Conservation (phyloP, 139 green algal genomes). For the Desmodesmus armatus region DNA sequence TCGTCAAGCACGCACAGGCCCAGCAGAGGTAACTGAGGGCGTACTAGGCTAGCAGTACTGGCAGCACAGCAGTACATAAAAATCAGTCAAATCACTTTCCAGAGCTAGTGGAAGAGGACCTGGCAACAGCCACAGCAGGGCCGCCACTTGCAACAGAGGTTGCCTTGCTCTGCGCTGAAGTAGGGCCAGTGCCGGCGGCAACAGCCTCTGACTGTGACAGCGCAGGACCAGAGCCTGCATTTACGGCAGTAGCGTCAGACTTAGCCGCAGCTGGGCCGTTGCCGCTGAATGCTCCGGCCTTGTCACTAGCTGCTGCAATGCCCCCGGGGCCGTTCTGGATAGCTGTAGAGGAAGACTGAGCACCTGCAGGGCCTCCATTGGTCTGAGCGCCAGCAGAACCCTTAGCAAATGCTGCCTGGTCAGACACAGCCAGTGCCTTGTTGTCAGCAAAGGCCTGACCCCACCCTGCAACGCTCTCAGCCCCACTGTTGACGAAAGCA, state of each 20-base stretch:
- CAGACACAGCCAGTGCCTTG: not conserved
- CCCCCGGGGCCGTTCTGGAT: not conserved
- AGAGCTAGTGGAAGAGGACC: conserved; percentile 13
- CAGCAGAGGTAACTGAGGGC: no score
- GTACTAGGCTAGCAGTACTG: no score
- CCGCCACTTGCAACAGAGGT: not conserved
- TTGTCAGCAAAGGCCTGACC: conserved; percentile 7
- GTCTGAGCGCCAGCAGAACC: conserved; percentile 19
- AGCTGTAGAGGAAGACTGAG: not conserved
- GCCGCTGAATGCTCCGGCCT: not conserved
- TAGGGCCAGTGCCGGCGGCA: conserved; percentile 16
- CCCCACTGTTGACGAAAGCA: not conserved
- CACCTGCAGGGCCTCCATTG: not conserved
- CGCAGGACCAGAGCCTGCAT: not conserved
- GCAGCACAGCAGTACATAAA: no score
- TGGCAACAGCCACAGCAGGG: conserved; percentile 31
- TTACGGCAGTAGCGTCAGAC: conserved; percentile 21
- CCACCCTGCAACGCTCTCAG: not conserved
- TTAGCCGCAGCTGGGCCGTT: not conserved
- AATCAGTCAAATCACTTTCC: no score
- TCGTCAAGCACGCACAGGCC: no score
- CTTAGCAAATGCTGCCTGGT: conserved; percentile 1
- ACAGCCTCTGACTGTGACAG: conserved; percentile 22
- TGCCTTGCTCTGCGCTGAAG: not conserved
- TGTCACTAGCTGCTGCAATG: conserved; percentile 32